Conservation (phyloP, 441 rosid genomes). For the Dalechampia spathulata region DNA sequence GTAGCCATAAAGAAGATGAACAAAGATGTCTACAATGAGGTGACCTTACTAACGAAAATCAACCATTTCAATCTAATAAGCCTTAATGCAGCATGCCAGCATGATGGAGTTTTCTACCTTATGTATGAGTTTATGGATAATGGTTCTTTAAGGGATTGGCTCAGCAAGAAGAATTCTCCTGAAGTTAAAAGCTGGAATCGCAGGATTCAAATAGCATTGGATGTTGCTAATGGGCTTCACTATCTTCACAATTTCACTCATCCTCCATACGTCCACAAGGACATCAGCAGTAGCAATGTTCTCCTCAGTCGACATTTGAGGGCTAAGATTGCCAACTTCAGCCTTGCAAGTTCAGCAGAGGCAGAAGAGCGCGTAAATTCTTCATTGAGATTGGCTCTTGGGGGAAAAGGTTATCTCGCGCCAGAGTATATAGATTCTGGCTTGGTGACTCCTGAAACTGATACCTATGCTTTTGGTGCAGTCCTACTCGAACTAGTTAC, state of each 20-base stretch:
- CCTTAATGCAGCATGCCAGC: slow-evolving; percentile 29
- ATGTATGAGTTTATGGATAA: slow-evolving; percentile 34
- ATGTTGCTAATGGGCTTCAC: slow-evolving; percentile 43
- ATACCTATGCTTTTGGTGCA: slow-evolving; percentile 33
- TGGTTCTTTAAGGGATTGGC: slow-evolving; percentile 38
- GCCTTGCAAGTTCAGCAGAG: slow-evolving; percentile 18
- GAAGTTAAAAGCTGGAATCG: slow-evolving; percentile 23
- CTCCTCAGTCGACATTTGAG: slow-evolving; percentile 27
- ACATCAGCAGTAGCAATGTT: slow-evolving; percentile 31
- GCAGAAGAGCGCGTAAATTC: slow-evolving; percentile 13
- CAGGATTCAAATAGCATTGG: slow-evolving; percentile 37
- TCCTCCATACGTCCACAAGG: slow-evolving; percentile 37
- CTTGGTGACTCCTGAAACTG: slow-evolving; percentile 27
- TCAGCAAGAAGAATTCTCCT: slow-evolving; percentile 9
- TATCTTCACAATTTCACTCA: slow-evolving; percentile 45
- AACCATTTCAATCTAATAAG: slow-evolving; percentile 41
- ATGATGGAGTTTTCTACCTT: slow-evolving; percentile 19
- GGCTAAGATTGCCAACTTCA: slow-evolving; percentile 28
- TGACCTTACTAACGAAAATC: slow-evolving; percentile 32
- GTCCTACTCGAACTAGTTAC: slow-evolving; percentile 30
- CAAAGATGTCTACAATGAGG: slow-evolving; percentile 26
- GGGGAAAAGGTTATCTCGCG: slow-evolving; percentile 25
- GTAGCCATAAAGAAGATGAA: slow-evolving; percentile 30
- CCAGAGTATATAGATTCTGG: slow-evolving; percentile 32
- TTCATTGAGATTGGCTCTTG: slow-evolving; percentile 9